A percentile compares a stretch with the other conserved stretches of the same genome.
Evolutionary conservation across 2,329 filamentous ascomycete species (phyloP).

Genomic region (Cladosporium phlei): DNA sequence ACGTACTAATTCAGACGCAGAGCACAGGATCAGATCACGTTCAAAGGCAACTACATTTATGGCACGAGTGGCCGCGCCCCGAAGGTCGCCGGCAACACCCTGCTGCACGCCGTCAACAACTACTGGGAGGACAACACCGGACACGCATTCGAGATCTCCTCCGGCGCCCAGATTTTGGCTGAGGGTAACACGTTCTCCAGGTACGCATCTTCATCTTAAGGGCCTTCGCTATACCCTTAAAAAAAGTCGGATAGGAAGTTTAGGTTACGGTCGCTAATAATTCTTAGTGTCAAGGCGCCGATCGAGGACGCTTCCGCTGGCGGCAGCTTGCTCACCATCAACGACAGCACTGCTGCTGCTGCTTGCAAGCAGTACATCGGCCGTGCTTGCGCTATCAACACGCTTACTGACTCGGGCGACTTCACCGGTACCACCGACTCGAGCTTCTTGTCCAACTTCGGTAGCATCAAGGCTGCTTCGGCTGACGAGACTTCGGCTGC

Average conservation of each 20-base stretch:
- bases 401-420: slow-evolving; percentile 20
- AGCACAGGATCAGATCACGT: slow-evolving; percentile 52
- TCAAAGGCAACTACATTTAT: slow-evolving; percentile 60
- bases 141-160: slow-evolving; percentile 53
- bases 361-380: slow-evolving; percentile 36
- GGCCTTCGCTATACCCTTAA: too few species aligned
- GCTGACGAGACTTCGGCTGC: slow-evolving; percentile 35
- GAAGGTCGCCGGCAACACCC: slow-evolving; percentile 53
- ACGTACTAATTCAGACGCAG: too few species aligned
- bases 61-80: slow-evolving; percentile 54
- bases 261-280: too few species aligned
- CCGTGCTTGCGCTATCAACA: slow-evolving; percentile 49
- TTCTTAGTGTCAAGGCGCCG: slow-evolving; percentile 44
- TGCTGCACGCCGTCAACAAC: slow-evolving; percentile 60
- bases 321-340: slow-evolving; percentile 38
- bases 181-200: slow-evolving; percentile 58
- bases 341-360: slow-evolving; percentile 13
- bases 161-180: slow-evolving; percentile 43
- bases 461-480: slow-evolving; percentile 50
- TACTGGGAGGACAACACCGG: slow-evolving; percentile 53
- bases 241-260: too few species aligned
- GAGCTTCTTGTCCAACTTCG: slow-evolving; percentile 48
- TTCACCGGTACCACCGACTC: slow-evolving; percentile 34
- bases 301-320: slow-evolving; percentile 34
- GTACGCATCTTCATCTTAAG: too few species aligned